phyloP scores from a whole-genome alignment of 768 basidiomycete genomes.

The Termitomyces sp. region DNA sequence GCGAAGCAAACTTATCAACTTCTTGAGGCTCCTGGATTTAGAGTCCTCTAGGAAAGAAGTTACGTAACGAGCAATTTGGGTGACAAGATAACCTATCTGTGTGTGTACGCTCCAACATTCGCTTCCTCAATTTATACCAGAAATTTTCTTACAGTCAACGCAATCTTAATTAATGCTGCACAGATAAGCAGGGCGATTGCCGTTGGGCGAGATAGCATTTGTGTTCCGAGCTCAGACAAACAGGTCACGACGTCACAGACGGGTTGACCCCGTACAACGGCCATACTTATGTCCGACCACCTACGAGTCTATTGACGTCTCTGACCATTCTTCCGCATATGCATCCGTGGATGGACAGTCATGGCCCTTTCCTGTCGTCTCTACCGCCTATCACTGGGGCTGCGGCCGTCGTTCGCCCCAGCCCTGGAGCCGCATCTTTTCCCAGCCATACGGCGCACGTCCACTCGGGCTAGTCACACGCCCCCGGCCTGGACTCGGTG shows the following conservation, averaged over 20 bases:
- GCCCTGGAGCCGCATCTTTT: constrained; percentile 1
- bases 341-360: constrained; percentile 2
- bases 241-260: constrained; percentile 7
- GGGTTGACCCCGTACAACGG: neutral
- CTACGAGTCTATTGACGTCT: neutral
- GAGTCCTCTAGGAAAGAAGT: constrained; percentile 9
- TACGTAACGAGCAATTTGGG: constrained; percentile 9
- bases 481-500: constrained; percentile 20
- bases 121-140: neutral
- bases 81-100: neutral
- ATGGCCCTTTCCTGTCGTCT: constrained; percentile 13
- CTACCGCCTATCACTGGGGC: constrained; percentile 18
- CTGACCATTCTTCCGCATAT: neutral
- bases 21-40: constrained; percentile 1
- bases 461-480: constrained; percentile 21
- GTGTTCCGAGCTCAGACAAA: neutral
- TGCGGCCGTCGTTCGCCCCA: constrained; percentile 19
- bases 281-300: neutral
- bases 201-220: neutral
- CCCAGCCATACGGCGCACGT: constrained; percentile 8
- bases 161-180: too few species aligned
- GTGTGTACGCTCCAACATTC: neutral
- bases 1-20: constrained; percentile 5
- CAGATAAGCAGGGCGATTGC: neutral
- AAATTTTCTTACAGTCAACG: neutral